phyloP scores from a whole-genome alignment of 2,329 filamentous ascomycete genomes.

The Lithohypha guttulata region DNA sequence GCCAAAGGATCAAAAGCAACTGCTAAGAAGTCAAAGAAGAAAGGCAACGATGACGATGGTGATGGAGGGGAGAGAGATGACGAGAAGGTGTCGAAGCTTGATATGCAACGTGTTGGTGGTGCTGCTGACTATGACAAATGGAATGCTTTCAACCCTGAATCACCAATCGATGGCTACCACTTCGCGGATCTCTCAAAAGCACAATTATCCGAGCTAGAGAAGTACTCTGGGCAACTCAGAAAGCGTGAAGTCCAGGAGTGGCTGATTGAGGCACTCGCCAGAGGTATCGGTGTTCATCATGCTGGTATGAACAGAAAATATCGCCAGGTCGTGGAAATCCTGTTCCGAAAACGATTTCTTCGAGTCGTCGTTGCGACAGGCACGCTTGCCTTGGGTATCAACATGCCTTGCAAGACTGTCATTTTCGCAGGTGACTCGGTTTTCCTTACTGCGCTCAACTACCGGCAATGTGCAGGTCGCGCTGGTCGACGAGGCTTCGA shows the following conservation, averaged over 20 bases:
- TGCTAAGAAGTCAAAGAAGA: conserved; percentile 24
- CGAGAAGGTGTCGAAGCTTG: conserved; percentile 47
- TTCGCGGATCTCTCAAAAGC: conserved; percentile 55
- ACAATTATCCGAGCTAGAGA: conserved; percentile 47
- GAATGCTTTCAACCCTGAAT: conserved; percentile 57
- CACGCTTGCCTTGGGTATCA: conserved; percentile 66
- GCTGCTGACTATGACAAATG: conserved; percentile 46
- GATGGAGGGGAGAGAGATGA: conserved; percentile 30
- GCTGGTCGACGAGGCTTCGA: conserved; percentile 73
- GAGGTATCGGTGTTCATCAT: conserved; percentile 68
- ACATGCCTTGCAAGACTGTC: conserved; percentile 75
- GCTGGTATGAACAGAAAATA: conserved; percentile 70
- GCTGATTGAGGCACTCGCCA: conserved; percentile 50
- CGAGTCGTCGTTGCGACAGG: conserved; percentile 64
- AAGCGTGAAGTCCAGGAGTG: conserved; percentile 40
- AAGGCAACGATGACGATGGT: conserved; percentile 37
- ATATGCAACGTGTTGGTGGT: conserved; percentile 47
- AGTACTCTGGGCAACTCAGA: conserved; percentile 43
- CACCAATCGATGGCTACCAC: conserved; percentile 51
- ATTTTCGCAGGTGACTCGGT: conserved; percentile 65
- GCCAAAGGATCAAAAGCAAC: conserved; percentile 31
- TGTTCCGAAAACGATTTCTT: conserved; percentile 63
- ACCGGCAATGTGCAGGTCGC: conserved; percentile 64
- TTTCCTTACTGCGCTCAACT: conserved; percentile 64
- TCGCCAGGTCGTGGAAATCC: conserved; percentile 60